These are phyloP conservation scores for Mollisiaceae sp. DNA, from an alignment of 2,329 filamentous ascomycete genomes.

Conservation along the genomic window DNA sequence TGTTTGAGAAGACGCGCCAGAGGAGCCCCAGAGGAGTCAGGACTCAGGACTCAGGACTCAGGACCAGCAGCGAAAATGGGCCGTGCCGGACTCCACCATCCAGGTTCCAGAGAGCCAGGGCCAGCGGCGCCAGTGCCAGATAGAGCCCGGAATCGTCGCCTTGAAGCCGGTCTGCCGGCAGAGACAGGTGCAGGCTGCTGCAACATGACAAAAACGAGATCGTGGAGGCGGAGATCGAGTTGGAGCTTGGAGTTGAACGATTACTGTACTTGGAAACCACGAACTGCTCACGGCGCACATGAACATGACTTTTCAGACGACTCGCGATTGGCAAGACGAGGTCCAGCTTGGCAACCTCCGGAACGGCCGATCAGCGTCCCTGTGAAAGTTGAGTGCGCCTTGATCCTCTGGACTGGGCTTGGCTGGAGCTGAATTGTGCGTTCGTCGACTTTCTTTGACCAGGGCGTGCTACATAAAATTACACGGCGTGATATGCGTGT, in stretches of 20 bases:
- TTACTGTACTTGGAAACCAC: background rate
- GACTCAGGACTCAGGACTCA: too few species aligned
- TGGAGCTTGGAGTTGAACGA: background rate
- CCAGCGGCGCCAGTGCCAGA: background rate
- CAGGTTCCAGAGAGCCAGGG: slow-evolving; percentile 1
- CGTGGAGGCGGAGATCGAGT: slow-evolving; percentile 1
- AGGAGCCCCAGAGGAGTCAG: too few species aligned
- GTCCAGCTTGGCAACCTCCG: background rate
- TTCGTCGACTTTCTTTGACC: background rate
- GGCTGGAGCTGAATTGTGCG: slow-evolving; percentile 1
- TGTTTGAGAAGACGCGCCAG: slow-evolving; percentile 14
- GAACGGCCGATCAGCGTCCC: slow-evolving; percentile 2
- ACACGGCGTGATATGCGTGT: slow-evolving; percentile 17
- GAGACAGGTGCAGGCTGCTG: background rate
- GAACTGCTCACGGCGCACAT: slow-evolving; percentile 6
- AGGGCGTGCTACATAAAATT: slow-evolving; percentile 17
- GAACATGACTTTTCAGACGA: slow-evolving; percentile 10
- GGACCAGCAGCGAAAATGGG: slow-evolving; percentile 10
- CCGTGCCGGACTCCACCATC: slow-evolving; percentile 9
- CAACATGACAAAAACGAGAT: background rate
- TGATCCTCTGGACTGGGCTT: background rate
- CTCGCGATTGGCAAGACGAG: slow-evolving; percentile 8
- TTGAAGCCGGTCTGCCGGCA: slow-evolving; percentile 15
- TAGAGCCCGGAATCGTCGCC: slow-evolving; percentile 13
- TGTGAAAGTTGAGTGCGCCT: background rate